phyloP scores from a whole-genome alignment of 1,284 basidiomycete species.

The Spongispora temasekensis region DNA sequence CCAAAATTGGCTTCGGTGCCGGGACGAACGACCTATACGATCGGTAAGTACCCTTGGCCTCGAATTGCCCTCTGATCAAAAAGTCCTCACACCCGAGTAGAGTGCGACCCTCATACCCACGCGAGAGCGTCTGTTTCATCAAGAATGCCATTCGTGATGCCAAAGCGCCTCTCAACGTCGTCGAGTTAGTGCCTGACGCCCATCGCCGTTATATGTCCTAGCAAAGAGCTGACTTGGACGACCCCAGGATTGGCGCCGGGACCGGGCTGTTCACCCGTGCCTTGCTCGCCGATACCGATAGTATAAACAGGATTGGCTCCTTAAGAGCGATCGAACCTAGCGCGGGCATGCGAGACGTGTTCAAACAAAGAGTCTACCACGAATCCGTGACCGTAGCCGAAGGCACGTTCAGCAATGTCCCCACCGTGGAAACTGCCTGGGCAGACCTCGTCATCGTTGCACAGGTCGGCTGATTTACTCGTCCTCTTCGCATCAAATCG shows the following conservation, averaged over 20 bases:
- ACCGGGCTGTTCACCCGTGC: slow-evolving; percentile 83
- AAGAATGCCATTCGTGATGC: slow-evolving; percentile 41
- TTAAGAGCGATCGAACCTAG: slow-evolving; percentile 74
- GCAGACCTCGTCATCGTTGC: slow-evolving; percentile 75
- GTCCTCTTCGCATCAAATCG: not conserved
- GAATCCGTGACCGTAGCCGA: slow-evolving; percentile 50
- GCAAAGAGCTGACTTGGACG: not conserved
- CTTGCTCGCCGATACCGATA: slow-evolving; percentile 61
- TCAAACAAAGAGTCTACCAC: slow-evolving; percentile 53
- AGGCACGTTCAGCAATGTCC: slow-evolving; percentile 65
- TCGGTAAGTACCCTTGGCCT: slow-evolving; percentile 41
- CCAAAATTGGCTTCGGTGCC: slow-evolving; percentile 63
- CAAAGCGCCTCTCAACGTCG: slow-evolving; percentile 52
- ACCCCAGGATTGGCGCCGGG: slow-evolving; percentile 62
- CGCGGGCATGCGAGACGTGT: slow-evolving; percentile 67
- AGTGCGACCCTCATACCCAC: slow-evolving; percentile 72
- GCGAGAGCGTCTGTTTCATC: slow-evolving; percentile 56
- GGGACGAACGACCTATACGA: slow-evolving; percentile 80
- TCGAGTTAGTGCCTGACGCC: slow-evolving; percentile 55
- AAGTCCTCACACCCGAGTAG: slow-evolving; percentile 24
- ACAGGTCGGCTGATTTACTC: slow-evolving; percentile 48
- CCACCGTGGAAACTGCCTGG: slow-evolving; percentile 57
- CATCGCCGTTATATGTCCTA: not conserved
- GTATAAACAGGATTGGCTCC: slow-evolving; percentile 47
- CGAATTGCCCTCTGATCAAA: not conserved